Conservation (phyloP, 2,329 filamentous ascomycete genomes). For the Dactylellina haptotyla region DNA sequence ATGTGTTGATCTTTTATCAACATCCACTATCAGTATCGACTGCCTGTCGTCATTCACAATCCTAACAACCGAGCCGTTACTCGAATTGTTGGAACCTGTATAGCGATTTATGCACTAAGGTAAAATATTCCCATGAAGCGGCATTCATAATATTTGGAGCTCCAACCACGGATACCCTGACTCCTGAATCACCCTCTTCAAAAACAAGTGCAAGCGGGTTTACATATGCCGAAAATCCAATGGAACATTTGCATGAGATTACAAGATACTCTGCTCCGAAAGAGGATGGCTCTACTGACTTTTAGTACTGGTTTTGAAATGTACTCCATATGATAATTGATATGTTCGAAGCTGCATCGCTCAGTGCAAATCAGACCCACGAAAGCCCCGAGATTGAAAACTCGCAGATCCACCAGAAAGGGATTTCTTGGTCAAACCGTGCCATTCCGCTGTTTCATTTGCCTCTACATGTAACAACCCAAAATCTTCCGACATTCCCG, state of each 20-base stretch:
- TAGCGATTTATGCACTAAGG: not conserved
- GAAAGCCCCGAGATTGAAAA: constrained; percentile 27
- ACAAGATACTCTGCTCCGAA: not conserved
- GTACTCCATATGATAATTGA: not conserved
- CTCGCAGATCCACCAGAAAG: constrained; percentile 26
- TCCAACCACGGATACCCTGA: not conserved
- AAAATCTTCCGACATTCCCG: constrained; percentile 24
- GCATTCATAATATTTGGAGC: not conserved
- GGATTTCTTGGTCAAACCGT: constrained; percentile 23
- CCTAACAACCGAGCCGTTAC: not conserved
- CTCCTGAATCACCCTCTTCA: not conserved
- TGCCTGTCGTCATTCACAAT: constrained; percentile 16
- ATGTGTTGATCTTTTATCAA: constrained; percentile 14
- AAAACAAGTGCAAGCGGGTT: not conserved
- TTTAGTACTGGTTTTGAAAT: not conserved
- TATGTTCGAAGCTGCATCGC: not conserved
- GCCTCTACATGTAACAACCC: constrained; percentile 24
- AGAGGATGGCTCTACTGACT: no score
- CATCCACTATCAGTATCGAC: not conserved
- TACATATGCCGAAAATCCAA: no score
- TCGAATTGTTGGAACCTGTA: no score
- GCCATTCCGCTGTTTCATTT: constrained; percentile 51
- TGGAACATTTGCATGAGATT: no score
- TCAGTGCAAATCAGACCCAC: constrained; percentile 25
- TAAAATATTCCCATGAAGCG: no score